Evolutionary conservation across 2,329 filamentous ascomycete genomes (phyloP), one percentile per base, ranked within the genome.

Genomic region (Lizonia empirigonia): DNA sequence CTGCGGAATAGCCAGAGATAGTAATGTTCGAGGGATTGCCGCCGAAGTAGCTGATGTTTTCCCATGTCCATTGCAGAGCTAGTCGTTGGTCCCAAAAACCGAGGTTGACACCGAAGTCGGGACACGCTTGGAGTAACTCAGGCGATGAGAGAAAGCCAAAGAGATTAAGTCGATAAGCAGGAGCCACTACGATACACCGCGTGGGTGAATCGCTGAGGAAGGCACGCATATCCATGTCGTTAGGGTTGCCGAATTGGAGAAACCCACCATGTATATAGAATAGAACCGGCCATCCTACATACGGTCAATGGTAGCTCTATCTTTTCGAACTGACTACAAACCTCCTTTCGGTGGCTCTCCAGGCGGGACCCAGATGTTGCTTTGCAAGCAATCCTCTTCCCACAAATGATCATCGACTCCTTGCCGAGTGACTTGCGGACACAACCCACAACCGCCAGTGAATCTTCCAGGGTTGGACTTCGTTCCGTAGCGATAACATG

Each of bases 211-310:
- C 78, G 29, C 72, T 74, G 6, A 84, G 65, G 33, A 85, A 68
- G 1, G 74, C 73, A 3, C 73, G 72, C 2, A 77, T 65, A 38
- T 78, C 74, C 20, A 74, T 68, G 19, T 73, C 71, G 54, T 83
- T 84, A 0, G 82, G 75, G 8, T 66, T 73, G 16, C 82, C 82
- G 51, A 79, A 80, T 67, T 85, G 82, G 18, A 85, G 72, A 62
- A 82, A 85, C 3, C 82, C 82, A 24, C 80, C 80, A 56, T 82
- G 82, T 37, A 84, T 81, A 64, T 77, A 84, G 58, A 85, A 78
- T 41, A 82, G 74, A 0, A 85, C 81, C 4, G 82, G 82, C 81
- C 82, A 85, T 13, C 82, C 79, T 72, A 26, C 7, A 13, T 2
- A 23, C 15, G 2, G 5, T 51, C 29, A 51, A 12, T 20, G 10